Conservation (phyloP, 495 filamentous ascomycete genomes). For the Endocarpon pusillum region DNA sequence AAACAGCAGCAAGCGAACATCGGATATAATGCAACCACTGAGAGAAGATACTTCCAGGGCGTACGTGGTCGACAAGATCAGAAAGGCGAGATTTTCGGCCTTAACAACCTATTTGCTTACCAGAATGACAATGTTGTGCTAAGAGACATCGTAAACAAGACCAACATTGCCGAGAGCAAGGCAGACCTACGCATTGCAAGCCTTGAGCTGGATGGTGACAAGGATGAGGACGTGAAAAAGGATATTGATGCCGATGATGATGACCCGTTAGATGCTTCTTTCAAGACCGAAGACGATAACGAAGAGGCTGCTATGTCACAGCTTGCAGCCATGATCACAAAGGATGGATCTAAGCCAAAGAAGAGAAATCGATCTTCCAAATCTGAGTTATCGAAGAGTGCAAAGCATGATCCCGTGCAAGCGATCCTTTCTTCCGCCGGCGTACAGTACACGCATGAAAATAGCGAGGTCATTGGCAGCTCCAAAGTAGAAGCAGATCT, state of each 20-base stretch:
- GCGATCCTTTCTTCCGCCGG: slow-evolving; percentile 80
- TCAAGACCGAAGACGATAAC: slow-evolving; percentile 20
- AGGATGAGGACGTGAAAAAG: slow-evolving; percentile 34
- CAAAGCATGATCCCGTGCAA: slow-evolving; percentile 59
- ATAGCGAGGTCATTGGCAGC: slow-evolving; percentile 86
- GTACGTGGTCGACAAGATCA: slow-evolving; percentile 66
- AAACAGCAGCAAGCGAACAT: slow-evolving; percentile 99
- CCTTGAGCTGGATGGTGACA: slow-evolving; percentile 41
- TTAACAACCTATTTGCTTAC: slow-evolving; percentile 74
- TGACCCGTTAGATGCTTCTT: slow-evolving; percentile 7
- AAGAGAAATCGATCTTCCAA: slow-evolving; percentile 19
- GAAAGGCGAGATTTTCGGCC: slow-evolving; percentile 89
- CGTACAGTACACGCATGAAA: slow-evolving; percentile 91
- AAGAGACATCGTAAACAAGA: slow-evolving; percentile 90
- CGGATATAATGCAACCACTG: slow-evolving; percentile 79
- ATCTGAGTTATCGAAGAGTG: slow-evolving; percentile 8
- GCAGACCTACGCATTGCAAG: slow-evolving; percentile 68
- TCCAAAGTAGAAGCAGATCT: slow-evolving; percentile 70
- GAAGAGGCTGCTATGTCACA: slow-evolving; percentile 57
- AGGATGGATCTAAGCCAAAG: slow-evolving; percentile 21
- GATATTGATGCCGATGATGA: slow-evolving; percentile 29
- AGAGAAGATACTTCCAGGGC: slow-evolving; percentile 90
- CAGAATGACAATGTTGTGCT: slow-evolving; percentile 65
- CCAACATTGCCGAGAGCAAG: slow-evolving; percentile 84
- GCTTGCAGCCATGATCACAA: slow-evolving; percentile 52